A percentile compares a stretch with the other conserved stretches of the same genome.
Evolutionary conservation across 495 filamentous ascomycete species (phyloP).

Genomic region (Amniculicola lignicola): DNA sequence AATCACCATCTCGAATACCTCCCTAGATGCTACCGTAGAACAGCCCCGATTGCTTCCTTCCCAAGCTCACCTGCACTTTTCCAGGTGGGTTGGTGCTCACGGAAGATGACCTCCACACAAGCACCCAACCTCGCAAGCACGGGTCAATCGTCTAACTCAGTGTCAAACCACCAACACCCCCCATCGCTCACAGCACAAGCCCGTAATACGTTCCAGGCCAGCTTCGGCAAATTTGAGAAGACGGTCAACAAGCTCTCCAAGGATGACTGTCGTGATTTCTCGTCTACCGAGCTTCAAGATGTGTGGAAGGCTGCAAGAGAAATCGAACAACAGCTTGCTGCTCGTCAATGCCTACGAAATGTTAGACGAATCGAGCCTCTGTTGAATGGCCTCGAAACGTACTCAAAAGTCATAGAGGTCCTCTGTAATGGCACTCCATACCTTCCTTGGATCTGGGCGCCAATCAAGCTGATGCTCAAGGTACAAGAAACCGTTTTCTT

Average conservation of each 20-base stretch:
- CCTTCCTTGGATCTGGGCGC: conserved; percentile 24
- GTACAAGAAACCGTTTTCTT: no score
- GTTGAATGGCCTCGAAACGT: conserved; percentile 20
- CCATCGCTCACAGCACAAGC: conserved; percentile 11
- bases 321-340: conserved; percentile 19
- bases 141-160: no score
- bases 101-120: no score
- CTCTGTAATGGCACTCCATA: conserved; percentile 28
- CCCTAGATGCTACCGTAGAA: no score
- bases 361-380: conserved; percentile 20
- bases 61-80: no score
- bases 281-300: background rate
- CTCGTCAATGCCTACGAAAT: conserved; percentile 7
- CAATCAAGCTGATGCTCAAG: conserved; percentile 11
- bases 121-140: no score
- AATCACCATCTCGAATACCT: no score
- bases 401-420: conserved; percentile 18
- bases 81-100: no score
- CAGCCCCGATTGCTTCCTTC: no score
- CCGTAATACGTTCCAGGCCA: conserved; percentile 11
- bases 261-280: background rate
- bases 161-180: background rate
- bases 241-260: conserved; percentile 29
- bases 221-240: conserved; percentile 39
- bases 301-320: background rate